Evolutionary conservation across 169 alveolate genomes (phyloP).

Genomic region (Plasmodium vivax): DNA sequence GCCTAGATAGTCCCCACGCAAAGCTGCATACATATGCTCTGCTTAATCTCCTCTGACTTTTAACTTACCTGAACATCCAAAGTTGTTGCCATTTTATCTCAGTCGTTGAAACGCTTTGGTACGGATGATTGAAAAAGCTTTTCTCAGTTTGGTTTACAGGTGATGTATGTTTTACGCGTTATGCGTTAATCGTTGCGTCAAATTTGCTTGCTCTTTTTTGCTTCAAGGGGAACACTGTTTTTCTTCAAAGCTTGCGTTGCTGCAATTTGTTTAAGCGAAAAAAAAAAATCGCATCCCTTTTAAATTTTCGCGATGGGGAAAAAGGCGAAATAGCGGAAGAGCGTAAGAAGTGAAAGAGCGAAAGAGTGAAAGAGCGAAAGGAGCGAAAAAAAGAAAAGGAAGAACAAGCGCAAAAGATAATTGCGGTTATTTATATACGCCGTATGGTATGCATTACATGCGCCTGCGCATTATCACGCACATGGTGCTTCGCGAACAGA

Average conservation of each 20-base stretch:
- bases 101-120: not conserved
- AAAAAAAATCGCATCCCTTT: not conserved
- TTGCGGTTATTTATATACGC: not conserved
- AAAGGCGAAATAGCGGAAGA: not conserved
- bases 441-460: not conserved
- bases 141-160: not conserved
- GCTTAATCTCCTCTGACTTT: not conserved
- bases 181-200: not conserved
- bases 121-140: not conserved
- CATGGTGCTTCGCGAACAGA: not conserved
- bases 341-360: not conserved
- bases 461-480: not conserved
- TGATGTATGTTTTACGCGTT: not conserved
- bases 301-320: not conserved
- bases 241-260: not conserved
- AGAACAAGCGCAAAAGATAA: not conserved
- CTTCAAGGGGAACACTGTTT: not conserved
- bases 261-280: not conserved
- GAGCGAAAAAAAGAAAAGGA: too few species aligned
- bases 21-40: not conserved
- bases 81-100: slow-evolving; percentile 36
- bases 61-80: slow-evolving; percentile 60
- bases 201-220: not conserved
- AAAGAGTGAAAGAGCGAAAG: too few species aligned
- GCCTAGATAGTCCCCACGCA: not conserved